phyloP scores from a whole-genome alignment of 345 rosid genomes.

The Gossypium sturtianum region DNA sequence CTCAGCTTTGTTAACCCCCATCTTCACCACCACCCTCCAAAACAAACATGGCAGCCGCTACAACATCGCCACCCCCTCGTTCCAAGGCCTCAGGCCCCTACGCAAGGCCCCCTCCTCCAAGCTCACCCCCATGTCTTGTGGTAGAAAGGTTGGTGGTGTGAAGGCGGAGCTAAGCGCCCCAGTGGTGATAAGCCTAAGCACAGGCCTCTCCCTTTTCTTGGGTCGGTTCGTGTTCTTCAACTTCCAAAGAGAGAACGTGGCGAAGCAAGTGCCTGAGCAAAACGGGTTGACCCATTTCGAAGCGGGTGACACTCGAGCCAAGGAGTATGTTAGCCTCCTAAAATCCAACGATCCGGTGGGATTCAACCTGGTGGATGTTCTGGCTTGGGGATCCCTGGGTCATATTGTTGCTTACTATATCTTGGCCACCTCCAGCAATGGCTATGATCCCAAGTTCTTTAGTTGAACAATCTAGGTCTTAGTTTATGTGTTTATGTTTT shows the following conservation, averaged over 20 bases:
- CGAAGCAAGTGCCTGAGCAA: slow-evolving; percentile 97
- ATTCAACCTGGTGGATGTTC: slow-evolving; percentile 92
- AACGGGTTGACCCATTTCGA: slow-evolving; percentile 90
- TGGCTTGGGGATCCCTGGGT: slow-evolving; percentile 98
- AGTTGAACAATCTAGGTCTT: slow-evolving; percentile 7
- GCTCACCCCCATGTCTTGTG: slow-evolving; percentile 18
- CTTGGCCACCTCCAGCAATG: slow-evolving; percentile 94
- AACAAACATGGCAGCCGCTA: slow-evolving; percentile 19
- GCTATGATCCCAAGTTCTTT: slow-evolving; percentile 84
- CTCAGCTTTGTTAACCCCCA: slow-evolving; percentile 26
- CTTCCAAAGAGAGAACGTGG: slow-evolving; percentile 97
- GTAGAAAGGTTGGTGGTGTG: not conserved
- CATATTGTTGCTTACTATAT: slow-evolving; percentile 95
- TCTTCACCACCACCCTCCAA: slow-evolving; percentile 27
- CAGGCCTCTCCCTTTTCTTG: slow-evolving; percentile 85
- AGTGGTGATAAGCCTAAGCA: slow-evolving; percentile 90
- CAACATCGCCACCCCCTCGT: slow-evolving; percentile 29
- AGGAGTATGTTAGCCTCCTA: slow-evolving; percentile 86
- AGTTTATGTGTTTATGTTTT: not conserved
- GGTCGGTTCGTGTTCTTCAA: slow-evolving; percentile 98
- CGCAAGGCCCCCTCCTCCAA: slow-evolving; percentile 22
- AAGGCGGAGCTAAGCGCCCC: slow-evolving; percentile 67
- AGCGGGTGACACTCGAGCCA: slow-evolving; percentile 89
- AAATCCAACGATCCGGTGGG: slow-evolving; percentile 97
- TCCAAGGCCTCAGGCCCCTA: slow-evolving; percentile 41